Conservation (phyloP, 2,329 filamentous ascomycete genomes). For the Diaporthe nobilis region DNA sequence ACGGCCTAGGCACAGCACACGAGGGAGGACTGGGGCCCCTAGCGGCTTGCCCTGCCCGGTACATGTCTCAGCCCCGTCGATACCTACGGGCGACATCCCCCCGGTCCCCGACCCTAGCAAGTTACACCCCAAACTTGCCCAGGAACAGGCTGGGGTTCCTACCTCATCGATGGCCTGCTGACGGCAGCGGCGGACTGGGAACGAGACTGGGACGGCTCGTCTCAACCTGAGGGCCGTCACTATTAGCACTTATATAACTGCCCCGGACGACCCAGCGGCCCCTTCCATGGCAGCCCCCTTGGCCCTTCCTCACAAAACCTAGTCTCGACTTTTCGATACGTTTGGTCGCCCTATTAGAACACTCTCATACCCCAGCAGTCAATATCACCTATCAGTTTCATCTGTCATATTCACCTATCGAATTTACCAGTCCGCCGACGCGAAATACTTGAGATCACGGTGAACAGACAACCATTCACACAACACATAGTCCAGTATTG, state of each 20-base stretch:
- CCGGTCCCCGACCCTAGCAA: constrained; percentile 37
- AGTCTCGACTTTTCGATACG: constrained; percentile 5
- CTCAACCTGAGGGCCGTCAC: constrained; percentile 40
- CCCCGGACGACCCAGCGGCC: constrained; percentile 14
- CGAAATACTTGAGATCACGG: not conserved
- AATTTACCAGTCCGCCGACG: not conserved
- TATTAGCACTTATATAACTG: constrained; percentile 36
- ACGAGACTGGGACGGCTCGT: constrained; percentile 39
- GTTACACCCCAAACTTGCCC: constrained; percentile 36
- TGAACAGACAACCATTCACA: not conserved
- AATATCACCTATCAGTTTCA: not conserved
- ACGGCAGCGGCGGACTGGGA: constrained; percentile 40
- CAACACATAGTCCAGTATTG: not conserved
- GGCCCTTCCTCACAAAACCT: not conserved
- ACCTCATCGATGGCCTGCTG: constrained; percentile 37
- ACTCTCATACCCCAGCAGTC: not conserved
- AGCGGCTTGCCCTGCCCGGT: constrained; percentile 20
- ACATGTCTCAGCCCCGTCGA: constrained; percentile 27
- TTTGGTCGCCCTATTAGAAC: not conserved
- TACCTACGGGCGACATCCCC: constrained; percentile 38
- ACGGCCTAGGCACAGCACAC: not conserved
- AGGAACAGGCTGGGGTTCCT: constrained; percentile 35
- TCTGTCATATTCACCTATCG: too few relatives aligned
- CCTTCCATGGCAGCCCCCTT: constrained; percentile 1
- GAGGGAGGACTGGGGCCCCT: constrained; percentile 12